Evolutionary conservation across 345 rosid genomes (phyloP).

Genomic region (Pistacia integerrima): DNA sequence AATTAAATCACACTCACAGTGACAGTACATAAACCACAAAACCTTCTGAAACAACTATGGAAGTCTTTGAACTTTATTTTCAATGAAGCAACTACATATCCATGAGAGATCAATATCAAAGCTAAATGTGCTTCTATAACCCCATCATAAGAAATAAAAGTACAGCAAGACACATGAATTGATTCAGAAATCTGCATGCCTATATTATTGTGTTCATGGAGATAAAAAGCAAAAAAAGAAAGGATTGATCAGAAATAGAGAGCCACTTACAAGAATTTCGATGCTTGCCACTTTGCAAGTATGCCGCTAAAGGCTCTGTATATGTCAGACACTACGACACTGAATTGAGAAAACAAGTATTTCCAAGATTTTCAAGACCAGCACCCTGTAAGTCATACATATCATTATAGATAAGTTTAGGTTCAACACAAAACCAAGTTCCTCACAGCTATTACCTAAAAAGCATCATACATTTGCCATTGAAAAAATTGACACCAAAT

Average conservation of each 20-base stretch:
- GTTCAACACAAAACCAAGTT: background rate
- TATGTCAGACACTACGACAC: conserved; percentile 94
- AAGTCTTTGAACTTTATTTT: background rate
- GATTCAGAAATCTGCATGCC: no score
- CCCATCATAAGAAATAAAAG: background rate
- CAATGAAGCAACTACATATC: background rate
- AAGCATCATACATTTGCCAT: background rate
- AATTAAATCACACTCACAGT: background rate
- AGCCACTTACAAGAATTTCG: no score
- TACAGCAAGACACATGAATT: background rate
- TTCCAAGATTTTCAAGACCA: conserved; percentile 92
- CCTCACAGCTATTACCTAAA: background rate
- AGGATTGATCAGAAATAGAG: no score
- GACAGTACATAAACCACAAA: background rate
- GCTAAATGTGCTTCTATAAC: background rate
- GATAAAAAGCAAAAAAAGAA: no score
- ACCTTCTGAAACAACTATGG: background rate
- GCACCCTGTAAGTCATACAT: conserved; percentile 71
- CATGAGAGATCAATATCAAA: background rate
- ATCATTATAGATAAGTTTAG: background rate
- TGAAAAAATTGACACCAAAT: background rate
- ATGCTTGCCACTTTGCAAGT: conserved; percentile 77
- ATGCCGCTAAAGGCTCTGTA: no score
- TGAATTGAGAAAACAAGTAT: conserved; percentile 95
- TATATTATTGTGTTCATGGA: no score